Evolutionary conservation across 352 stramenopile species (phyloP).

Genomic region (Globisporangium perplexum): DNA sequence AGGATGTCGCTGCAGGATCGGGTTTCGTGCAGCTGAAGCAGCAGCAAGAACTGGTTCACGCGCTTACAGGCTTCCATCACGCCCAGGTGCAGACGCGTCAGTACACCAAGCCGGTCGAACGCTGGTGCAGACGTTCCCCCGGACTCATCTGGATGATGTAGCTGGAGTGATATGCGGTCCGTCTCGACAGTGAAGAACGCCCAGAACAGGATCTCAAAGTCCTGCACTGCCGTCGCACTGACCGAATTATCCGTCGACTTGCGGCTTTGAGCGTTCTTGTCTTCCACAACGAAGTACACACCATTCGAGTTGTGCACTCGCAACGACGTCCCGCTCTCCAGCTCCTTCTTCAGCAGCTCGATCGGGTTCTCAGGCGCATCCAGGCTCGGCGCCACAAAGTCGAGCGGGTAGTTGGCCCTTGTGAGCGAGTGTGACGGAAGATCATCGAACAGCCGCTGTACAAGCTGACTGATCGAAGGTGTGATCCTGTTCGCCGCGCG

Average conservation of each 20-base stretch:
- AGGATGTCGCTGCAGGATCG: conserved; percentile 68
- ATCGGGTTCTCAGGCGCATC: conserved; percentile 51
- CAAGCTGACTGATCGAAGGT: conserved; percentile 50
- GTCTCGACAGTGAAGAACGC: conserved; percentile 61
- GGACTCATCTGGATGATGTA: conserved; percentile 53
- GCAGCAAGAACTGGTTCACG: conserved; percentile 81
- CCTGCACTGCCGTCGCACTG: not conserved
- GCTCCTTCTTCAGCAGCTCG: conserved; percentile 59
- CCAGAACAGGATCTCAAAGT: conserved; percentile 72
- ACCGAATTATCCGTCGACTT: not conserved
- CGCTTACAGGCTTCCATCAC: conserved; percentile 63
- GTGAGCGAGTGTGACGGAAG: conserved; percentile 51
- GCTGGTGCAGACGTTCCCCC: conserved; percentile 4
- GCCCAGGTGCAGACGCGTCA: conserved; percentile 71
- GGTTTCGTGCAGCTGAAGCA: conserved; percentile 83
- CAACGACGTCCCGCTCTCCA: conserved; percentile 34
- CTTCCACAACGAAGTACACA: conserved; percentile 68
- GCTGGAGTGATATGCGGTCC: conserved; percentile 43
- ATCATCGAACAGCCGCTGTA: conserved; percentile 72
- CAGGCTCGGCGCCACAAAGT: conserved; percentile 62
- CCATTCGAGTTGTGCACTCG: conserved; percentile 48
- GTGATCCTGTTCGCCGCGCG: conserved; percentile 59
- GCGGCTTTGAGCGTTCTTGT: not conserved
- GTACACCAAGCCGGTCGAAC: conserved; percentile 52
- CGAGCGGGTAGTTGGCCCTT: conserved; percentile 59